Conservation (phyloP, 306 rosid genomes). For the Pueraria montana region DNA sequence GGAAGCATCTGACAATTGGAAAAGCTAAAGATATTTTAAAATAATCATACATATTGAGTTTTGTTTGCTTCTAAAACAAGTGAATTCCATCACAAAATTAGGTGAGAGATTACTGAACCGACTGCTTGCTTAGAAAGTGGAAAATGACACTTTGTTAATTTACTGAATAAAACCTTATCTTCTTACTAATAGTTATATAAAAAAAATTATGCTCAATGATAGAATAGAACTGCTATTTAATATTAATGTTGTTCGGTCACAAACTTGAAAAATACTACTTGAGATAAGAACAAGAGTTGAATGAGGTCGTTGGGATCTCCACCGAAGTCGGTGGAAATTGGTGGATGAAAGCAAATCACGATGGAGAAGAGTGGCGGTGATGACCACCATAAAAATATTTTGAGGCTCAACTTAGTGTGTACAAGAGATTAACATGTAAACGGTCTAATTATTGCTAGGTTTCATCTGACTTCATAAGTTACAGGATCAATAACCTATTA, state of each 20-base stretch:
- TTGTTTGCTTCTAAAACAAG: conserved; percentile 54
- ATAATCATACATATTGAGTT: conserved; percentile 37
- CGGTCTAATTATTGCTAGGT: too few species aligned
- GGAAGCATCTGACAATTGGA: conserved; percentile 60
- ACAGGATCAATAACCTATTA: too few species aligned
- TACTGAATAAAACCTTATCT: conserved; percentile 45
- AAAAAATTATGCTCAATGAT: conserved; percentile 16
- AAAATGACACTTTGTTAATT: conserved; percentile 43
- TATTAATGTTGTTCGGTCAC: not conserved
- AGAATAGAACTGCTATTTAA: conserved; percentile 18
- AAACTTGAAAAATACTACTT: not conserved
- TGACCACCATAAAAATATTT: not conserved
- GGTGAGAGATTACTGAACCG: conserved; percentile 46
- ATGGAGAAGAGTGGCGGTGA: not conserved
- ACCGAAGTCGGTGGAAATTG: not conserved
- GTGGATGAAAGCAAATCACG: not conserved
- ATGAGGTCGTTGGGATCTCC: not conserved
- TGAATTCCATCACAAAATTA: conserved; percentile 47
- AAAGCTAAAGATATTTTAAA: conserved; percentile 44
- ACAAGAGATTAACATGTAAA: too few species aligned
- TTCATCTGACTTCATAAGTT: too few species aligned
- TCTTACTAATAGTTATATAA: conserved; percentile 20
- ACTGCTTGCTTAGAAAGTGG: conserved; percentile 33
- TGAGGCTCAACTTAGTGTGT: not conserved
- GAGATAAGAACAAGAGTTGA: not conserved